phyloP scores from a whole-genome alignment of 2,329 filamentous ascomycete genomes.

The Verticillium isaacii region DNA sequence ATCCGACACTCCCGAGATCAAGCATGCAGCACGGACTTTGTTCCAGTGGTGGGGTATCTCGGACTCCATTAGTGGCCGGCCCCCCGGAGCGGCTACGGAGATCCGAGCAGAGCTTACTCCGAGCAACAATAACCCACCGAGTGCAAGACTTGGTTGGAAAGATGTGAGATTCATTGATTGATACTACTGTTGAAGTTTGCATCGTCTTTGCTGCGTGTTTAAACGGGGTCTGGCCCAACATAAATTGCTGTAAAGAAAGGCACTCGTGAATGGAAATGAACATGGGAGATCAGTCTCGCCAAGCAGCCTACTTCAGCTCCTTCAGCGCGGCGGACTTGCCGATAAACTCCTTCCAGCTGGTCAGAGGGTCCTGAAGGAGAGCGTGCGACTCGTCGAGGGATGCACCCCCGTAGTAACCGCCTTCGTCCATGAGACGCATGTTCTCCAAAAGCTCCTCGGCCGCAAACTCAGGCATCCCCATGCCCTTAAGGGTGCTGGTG shows the following conservation, averaged over 20 bases:
- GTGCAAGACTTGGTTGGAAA: too few species aligned
- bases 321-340: background rate
- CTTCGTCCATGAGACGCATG: constrained; percentile 30
- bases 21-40: background rate
- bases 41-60: background rate
- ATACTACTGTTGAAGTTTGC: too few species aligned
- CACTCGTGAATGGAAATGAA: background rate
- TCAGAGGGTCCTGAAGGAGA: constrained; percentile 27
- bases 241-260: too few species aligned
- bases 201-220: too few species aligned
- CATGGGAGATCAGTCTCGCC: background rate
- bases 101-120: background rate
- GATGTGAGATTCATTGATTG: too few species aligned
- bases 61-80: background rate
- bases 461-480: constrained; percentile 9
- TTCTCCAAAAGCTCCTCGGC: constrained; percentile 34
- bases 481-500: constrained; percentile 24
- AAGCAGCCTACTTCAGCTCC: background rate
- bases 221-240: too few species aligned
- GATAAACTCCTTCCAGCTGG: constrained; percentile 30
- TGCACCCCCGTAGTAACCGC: constrained; percentile 32
- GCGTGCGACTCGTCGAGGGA: constrained; percentile 22
- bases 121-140: background rate
- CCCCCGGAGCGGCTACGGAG: background rate
- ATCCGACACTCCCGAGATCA: background rate